Percentiles rank a stretch among this genome's conserved stretches.
Evolutionary conservation across 352 stramenopile genomes (phyloP).

Genomic region (Sclerospora graminicola): DNA sequence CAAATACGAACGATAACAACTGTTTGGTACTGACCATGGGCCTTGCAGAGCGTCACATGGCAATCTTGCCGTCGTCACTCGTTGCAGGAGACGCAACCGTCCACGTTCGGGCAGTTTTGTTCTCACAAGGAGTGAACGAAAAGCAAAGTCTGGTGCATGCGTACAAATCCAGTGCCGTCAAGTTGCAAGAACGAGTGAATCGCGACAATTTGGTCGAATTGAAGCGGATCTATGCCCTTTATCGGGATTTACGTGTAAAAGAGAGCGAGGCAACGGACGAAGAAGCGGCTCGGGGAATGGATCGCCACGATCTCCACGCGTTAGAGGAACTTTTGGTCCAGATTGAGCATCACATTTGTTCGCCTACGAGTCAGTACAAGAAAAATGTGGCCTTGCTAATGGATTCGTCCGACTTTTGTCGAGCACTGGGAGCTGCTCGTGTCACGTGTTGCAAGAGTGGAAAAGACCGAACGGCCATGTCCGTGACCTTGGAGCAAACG

Average conservation of each 20-base stretch:
- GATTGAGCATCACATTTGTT: constrained; percentile 69
- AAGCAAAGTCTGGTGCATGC: constrained; percentile 78
- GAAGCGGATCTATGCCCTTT: constrained; percentile 47
- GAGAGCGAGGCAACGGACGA: constrained; percentile 21
- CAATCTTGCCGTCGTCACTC: constrained; percentile 35
- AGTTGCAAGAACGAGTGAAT: constrained; percentile 73
- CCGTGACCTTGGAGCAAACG: constrained; percentile 90
- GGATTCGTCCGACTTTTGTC: constrained; percentile 76
- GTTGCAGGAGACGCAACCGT: constrained; percentile 35
- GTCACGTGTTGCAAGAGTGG: constrained; percentile 96
- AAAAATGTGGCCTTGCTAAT: constrained; percentile 76
- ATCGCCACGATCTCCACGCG: constrained; percentile 33
- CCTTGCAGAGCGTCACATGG: constrained; percentile 38
- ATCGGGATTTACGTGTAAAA: constrained; percentile 32
- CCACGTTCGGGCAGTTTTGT: constrained; percentile 56
- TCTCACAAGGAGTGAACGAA: constrained; percentile 78
- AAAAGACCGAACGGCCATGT: constrained; percentile 97
- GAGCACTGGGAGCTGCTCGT: constrained; percentile 81
- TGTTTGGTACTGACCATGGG: constrained; percentile 63
- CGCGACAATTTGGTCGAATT: constrained; percentile 67
- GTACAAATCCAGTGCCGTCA: constrained; percentile 63
- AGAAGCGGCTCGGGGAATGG: constrained; percentile 21
- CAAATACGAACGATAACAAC: constrained; percentile 16
- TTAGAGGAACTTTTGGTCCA: constrained; percentile 54
- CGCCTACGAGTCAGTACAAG: constrained; percentile 59